These are phyloP conservation scores for Dendrocalamus latiflorus DNA, from an alignment of 202 grass and related monocot species.

Conservation along the genomic window DNA sequence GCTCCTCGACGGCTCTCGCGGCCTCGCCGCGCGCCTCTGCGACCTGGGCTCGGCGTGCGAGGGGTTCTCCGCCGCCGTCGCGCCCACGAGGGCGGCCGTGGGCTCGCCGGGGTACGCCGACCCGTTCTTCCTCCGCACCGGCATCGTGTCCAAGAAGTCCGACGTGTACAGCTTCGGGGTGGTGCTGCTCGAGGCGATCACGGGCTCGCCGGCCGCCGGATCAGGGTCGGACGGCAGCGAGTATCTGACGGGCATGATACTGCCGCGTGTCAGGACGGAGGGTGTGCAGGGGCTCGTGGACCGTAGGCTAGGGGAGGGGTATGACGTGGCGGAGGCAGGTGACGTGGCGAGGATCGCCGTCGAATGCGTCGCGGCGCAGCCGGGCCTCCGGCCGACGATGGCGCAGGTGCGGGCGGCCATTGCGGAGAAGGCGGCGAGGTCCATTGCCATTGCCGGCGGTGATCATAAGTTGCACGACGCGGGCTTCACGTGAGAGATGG, in stretches of 20 bases:
- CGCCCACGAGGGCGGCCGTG: conserved; percentile 30
- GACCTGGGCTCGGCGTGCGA: conserved; percentile 80
- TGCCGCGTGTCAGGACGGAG: conserved; percentile 19
- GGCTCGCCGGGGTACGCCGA: conserved; percentile 82
- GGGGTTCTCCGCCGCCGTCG: conserved; percentile 70
- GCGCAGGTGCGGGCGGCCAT: conserved; percentile 47
- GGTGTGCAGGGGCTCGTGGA: conserved; percentile 47
- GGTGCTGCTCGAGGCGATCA: conserved; percentile 63
- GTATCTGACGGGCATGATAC: conserved; percentile 35
- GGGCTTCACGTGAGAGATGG: conserved; percentile 13
- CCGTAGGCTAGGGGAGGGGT: conserved; percentile 19
- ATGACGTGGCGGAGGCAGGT: conserved; percentile 36
- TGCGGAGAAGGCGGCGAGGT: conserved; percentile 37
- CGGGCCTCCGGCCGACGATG: conserved; percentile 65
- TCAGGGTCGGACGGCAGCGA: not conserved
- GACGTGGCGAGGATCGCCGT: conserved; percentile 46
- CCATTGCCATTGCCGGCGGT: conserved; percentile 22
- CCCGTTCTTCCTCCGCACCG: conserved; percentile 84
- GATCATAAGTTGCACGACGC: not conserved
- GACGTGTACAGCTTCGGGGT: conserved; percentile 94
- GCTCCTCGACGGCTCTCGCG: conserved; percentile 33
- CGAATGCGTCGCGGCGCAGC: conserved; percentile 51
- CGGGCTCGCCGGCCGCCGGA: conserved; percentile 49
- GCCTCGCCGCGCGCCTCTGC: conserved; percentile 42
- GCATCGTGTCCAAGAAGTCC: conserved; percentile 67